Evolutionary conservation across 208 protist genomes (phyloP).

Genomic region (Leishmania amazonensis): DNA sequence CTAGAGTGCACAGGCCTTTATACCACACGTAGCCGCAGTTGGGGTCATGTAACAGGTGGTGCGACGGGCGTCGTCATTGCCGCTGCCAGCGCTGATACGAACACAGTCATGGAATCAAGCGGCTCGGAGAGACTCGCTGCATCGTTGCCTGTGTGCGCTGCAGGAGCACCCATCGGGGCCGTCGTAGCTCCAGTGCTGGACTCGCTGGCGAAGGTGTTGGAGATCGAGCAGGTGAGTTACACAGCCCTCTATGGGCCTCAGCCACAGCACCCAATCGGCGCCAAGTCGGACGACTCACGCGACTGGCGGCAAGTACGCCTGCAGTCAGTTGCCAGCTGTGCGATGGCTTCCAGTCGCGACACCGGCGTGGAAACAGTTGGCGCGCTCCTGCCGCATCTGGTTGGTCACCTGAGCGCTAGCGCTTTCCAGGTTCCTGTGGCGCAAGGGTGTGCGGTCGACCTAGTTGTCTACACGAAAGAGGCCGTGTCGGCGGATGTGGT

Average conservation of each 20-base stretch:
- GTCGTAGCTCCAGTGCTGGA: constrained; percentile 97
- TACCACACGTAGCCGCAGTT: constrained; percentile 88
- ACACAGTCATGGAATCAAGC: constrained; percentile 95
- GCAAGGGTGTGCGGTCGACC: constrained; percentile 98
- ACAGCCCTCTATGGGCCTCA: constrained; percentile 97
- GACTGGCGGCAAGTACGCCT: constrained; percentile 96
- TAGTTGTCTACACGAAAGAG: constrained; percentile 91
- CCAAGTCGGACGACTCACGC: constrained; percentile 90
- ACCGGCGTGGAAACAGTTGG: constrained; percentile 97
- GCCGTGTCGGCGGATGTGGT: constrained; percentile 93
- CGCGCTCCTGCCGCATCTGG: constrained; percentile 86
- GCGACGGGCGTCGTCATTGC: constrained; percentile 98
- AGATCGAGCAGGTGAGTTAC: constrained; percentile 96
- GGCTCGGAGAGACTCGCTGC: constrained; percentile 88
- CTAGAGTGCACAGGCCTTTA: constrained; percentile 99
- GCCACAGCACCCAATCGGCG: constrained; percentile 95
- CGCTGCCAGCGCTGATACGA: constrained; percentile 94
- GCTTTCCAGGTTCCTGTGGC: constrained; percentile 97
- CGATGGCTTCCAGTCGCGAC: constrained; percentile 95
- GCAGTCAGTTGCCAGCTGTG: constrained; percentile 50
- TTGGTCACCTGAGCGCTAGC: constrained; percentile 84
- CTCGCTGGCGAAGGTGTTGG: constrained; percentile 93
- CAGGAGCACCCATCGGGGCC: constrained; percentile 98
- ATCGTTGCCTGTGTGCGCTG: constrained; percentile 90
- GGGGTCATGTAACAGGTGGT: constrained; percentile 92